These are phyloP conservation scores for Daldinia eschscholtzii DNA, from an alignment of 2,329 filamentous ascomycete species.

Conservation along the genomic window DNA sequence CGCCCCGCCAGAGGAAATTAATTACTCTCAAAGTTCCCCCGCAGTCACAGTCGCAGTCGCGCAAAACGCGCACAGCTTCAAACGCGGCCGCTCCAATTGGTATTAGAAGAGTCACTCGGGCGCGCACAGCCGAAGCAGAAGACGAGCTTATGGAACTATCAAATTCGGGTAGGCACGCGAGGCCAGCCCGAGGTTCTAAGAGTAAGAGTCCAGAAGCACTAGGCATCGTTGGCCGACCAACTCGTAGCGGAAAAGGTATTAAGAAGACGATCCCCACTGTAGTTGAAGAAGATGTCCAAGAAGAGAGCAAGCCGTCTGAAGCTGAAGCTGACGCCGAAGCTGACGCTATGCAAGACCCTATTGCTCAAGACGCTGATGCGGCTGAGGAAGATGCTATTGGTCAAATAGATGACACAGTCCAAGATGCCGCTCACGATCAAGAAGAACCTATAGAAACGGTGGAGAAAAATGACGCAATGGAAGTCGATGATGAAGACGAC, in stretches of 20 bases:
- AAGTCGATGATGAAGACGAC: slow-evolving; percentile 58
- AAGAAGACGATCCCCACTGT: slow-evolving; percentile 62
- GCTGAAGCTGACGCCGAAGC: slow-evolving; percentile 53
- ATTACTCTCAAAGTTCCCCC: slow-evolving; percentile 59
- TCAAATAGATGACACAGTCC: slow-evolving; percentile 38
- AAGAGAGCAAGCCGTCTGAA: slow-evolving; percentile 55
- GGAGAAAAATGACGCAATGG: slow-evolving; percentile 50
- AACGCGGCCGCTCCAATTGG: slow-evolving; percentile 39
- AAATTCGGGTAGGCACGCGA: slow-evolving; percentile 70
- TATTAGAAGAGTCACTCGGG: slow-evolving; percentile 65
- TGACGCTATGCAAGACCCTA: slow-evolving; percentile 47
- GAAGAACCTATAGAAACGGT: slow-evolving; percentile 52
- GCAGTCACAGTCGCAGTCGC: slow-evolving; percentile 38
- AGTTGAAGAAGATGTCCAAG: slow-evolving; percentile 65
- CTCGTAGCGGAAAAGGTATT: slow-evolving; percentile 65
- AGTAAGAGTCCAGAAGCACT: slow-evolving; percentile 69
- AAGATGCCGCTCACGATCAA: slow-evolving; percentile 39
- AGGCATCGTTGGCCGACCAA: slow-evolving; percentile 58
- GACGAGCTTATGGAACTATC: slow-evolving; percentile 70
- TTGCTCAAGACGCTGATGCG: slow-evolving; percentile 26
- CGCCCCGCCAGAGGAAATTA: slow-evolving; percentile 55
- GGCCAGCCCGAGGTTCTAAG: slow-evolving; percentile 61
- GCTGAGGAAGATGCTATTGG: slow-evolving; percentile 34
- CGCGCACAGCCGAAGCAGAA: slow-evolving; percentile 66
- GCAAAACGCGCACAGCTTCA: slow-evolving; percentile 43